Conservation (phyloP, 2,329 filamentous ascomycete species). For the Penicillium digitatum region DNA sequence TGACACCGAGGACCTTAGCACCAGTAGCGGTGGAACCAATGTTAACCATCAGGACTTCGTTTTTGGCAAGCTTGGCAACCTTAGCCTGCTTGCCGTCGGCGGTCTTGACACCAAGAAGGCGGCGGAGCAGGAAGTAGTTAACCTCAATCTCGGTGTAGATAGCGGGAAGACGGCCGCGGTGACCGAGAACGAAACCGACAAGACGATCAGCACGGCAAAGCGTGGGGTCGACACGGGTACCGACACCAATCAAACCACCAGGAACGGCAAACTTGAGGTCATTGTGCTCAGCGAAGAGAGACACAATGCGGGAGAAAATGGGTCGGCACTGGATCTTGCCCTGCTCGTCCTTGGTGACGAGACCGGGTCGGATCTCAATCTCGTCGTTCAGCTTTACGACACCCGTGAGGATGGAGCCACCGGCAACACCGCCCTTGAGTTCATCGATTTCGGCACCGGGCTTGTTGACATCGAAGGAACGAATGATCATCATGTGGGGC, state of each 20-base stretch:
- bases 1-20: conserved; percentile 94
- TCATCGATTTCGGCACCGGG: conserved; percentile 98
- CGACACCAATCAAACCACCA: conserved; percentile 95
- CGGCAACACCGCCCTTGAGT: conserved; percentile 95
- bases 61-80: conserved; percentile 96
- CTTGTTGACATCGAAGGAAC: conserved; percentile 99
- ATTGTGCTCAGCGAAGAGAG: conserved; percentile 96
- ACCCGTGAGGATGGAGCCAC: conserved; percentile 93
- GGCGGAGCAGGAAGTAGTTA: conserved; percentile 96
- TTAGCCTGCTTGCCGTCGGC: conserved; percentile 99
- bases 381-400: conserved; percentile 96
- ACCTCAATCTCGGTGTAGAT: conserved; percentile 99
- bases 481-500: conserved; percentile 98
- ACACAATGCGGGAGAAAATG: conserved; percentile 92
- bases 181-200: conserved; percentile 93
- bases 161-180: conserved; percentile 86
- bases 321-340: conserved; percentile 94
- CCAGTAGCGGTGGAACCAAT: conserved; percentile 96
- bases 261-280: conserved; percentile 97
- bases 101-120: conserved; percentile 92
- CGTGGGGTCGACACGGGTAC: conserved; percentile 94
- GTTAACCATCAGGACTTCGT: conserved; percentile 99
- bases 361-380: conserved; percentile 98
- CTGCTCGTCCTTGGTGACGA: conserved; percentile 90
- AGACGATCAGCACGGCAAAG: conserved; percentile 98